Conservation (phyloP, 1,284 basidiomycete genomes). For the Singerocomus rubriflavus region DNA sequence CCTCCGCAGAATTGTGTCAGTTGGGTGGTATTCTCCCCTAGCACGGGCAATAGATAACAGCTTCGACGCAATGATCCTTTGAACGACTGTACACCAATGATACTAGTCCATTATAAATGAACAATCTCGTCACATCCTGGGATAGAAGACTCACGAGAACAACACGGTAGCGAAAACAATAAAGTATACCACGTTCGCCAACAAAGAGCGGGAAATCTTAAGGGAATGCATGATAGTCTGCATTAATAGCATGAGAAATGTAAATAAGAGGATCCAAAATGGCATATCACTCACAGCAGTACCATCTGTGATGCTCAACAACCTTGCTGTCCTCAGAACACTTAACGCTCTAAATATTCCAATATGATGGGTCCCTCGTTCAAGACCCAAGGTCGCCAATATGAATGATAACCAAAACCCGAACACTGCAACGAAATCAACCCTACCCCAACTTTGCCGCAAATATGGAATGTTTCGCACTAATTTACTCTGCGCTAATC, state of each 20-base stretch:
- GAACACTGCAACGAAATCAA: constrained; percentile 84
- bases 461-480: constrained; percentile 78
- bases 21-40: constrained; percentile 48
- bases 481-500: constrained; percentile 51
- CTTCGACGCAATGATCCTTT: constrained; percentile 75
- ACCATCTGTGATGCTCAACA: constrained; percentile 88
- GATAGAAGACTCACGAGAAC: constrained; percentile 64
- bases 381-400: constrained; percentile 64
- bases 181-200: constrained; percentile 89
- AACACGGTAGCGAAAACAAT: constrained; percentile 87
- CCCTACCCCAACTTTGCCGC: constrained; percentile 91
- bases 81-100: constrained; percentile 91
- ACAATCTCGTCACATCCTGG: not conserved
- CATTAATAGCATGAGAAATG: constrained; percentile 5
- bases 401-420: constrained; percentile 82
- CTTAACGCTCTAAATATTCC: constrained; percentile 90
- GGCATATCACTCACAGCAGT: constrained; percentile 64
- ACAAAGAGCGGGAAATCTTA: constrained; percentile 85
- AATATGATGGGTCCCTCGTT: constrained; percentile 69
- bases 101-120: constrained; percentile 42
- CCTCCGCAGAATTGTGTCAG: constrained; percentile 75
- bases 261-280: not conserved
- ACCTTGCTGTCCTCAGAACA: constrained; percentile 79
- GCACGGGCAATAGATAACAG: constrained; percentile 52
- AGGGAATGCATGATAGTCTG: constrained; percentile 93